Evolutionary conservation across 495 filamentous ascomycete genomes (phyloP).

Genomic region (Neurospora hispaniola): DNA sequence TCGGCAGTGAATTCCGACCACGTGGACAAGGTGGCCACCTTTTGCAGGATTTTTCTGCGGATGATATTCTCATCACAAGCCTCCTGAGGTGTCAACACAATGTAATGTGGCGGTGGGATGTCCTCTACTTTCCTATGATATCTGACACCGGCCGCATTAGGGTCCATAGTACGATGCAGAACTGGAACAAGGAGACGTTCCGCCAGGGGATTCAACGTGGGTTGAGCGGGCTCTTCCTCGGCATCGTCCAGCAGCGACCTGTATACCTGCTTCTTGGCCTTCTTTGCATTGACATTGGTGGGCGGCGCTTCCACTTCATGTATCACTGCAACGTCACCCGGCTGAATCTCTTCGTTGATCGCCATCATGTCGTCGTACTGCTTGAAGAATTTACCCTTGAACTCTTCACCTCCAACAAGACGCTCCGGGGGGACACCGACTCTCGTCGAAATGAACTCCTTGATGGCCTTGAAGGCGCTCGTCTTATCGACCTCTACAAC

Average conservation of each 20-base stretch:
- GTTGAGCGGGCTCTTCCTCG: constrained; percentile 46
- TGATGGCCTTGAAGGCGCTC: constrained; percentile 58
- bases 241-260: constrained; percentile 37
- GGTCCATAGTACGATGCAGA: constrained; percentile 45
- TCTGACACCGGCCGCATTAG: constrained; percentile 2
- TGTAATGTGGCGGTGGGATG: constrained; percentile 37
- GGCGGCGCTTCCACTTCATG: constrained; percentile 72
- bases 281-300: constrained; percentile 47
- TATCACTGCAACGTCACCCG: constrained; percentile 56
- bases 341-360: constrained; percentile 57
- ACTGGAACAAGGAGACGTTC: constrained; percentile 71
- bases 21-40: constrained; percentile 34
- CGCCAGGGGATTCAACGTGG: constrained; percentile 51
- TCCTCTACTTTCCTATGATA: constrained; percentile 15
- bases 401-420: constrained; percentile 69
- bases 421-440: constrained; percentile 47
- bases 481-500: constrained; percentile 82
- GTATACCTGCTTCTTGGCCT: constrained; percentile 33
- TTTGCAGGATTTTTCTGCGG: constrained; percentile 39
- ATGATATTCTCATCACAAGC: constrained; percentile 40
- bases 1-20: constrained; percentile 30
- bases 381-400: constrained; percentile 71
- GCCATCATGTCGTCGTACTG: constrained; percentile 56
- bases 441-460: constrained; percentile 62
- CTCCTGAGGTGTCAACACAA: constrained; percentile 39